Conservation (phyloP, 2,329 filamentous ascomycete genomes). For the Pseudocercospora ulei region DNA sequence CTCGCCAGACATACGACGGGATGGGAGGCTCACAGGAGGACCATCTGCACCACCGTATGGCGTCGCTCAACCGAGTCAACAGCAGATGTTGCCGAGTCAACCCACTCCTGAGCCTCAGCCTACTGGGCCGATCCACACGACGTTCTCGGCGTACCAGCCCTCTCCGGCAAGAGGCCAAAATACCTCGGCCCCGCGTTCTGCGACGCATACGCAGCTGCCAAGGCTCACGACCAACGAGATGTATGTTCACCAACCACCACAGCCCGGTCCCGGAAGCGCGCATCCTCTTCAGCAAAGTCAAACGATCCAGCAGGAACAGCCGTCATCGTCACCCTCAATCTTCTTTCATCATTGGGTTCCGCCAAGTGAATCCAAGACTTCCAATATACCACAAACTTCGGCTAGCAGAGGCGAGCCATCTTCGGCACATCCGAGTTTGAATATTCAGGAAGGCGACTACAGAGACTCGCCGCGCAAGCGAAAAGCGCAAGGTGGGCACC, state of each 20-base stretch:
- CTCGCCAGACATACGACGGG: constrained; percentile 39
- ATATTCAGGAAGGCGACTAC: constrained; percentile 49
- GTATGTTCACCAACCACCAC: constrained; percentile 42
- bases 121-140: constrained; percentile 32
- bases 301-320: constrained; percentile 50
- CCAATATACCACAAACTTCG: constrained; percentile 58
- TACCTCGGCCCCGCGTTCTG: constrained; percentile 39
- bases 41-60: constrained; percentile 30
- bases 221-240: constrained; percentile 47
- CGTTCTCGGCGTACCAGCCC: constrained; percentile 37
- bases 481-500: constrained; percentile 55
- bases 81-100: constrained; percentile 36
- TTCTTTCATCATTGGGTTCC: constrained; percentile 94
- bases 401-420: constrained; percentile 50
- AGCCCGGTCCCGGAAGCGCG: constrained; percentile 33
- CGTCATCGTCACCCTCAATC: constrained; percentile 61
- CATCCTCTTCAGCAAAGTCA: constrained; percentile 43
- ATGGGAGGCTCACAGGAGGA: constrained; percentile 36
- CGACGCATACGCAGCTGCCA: constrained; percentile 42
- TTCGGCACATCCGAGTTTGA: constrained; percentile 44
- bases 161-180: constrained; percentile 29
- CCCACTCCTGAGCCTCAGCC: constrained; percentile 29
- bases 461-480: constrained; percentile 76
- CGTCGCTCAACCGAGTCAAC: constrained; percentile 24
- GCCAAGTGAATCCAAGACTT: constrained; percentile 50